Percentiles rank a stretch among this genome's conserved stretches.
These are phyloP conservation scores for Cucurbita maxima DNA, from an alignment of 306 rosid genomes.

Conservation along the genomic window DNA sequence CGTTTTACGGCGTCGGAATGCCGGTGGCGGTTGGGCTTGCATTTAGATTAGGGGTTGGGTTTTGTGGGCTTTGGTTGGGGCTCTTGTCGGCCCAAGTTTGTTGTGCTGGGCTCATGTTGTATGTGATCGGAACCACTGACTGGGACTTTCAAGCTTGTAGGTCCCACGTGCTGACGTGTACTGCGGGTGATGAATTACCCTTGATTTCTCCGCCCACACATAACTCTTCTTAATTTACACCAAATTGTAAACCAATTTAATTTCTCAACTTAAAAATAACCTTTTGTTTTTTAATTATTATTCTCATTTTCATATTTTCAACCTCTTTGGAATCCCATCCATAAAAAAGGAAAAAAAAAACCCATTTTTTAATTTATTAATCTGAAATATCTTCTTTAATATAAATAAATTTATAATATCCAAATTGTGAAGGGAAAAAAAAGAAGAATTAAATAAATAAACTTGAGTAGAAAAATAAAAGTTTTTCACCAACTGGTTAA, in stretches of 20 bases:
- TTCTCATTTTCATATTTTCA: too few relatives aligned
- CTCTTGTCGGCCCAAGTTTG: constrained; percentile 76
- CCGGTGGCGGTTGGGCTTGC: constrained; percentile 81
- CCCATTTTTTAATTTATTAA: too few relatives aligned
- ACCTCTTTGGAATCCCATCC: too few relatives aligned
- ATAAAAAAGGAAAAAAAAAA: too few relatives aligned
- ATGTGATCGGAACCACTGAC: constrained; percentile 62
- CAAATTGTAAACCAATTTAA: not conserved
- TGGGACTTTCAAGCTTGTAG: constrained; percentile 58
- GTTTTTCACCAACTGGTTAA: not conserved
- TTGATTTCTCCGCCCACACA: not conserved
- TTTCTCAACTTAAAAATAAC: not conserved
- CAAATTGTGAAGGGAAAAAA: too few relatives aligned
- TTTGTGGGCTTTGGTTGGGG: constrained; percentile 87
- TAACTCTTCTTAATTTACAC: not conserved
- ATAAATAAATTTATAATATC: too few relatives aligned
- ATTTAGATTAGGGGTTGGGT: constrained; percentile 47
- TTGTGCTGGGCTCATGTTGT: constrained; percentile 78
- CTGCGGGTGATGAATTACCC: constrained; percentile 9
- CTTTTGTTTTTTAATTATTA: not conserved
- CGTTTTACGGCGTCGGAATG: constrained; percentile 81
- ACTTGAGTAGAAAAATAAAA: too few relatives aligned
- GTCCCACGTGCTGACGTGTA: constrained; percentile 38
- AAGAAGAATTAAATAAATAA: too few relatives aligned
- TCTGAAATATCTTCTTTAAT: too few relatives aligned